These are phyloP conservation scores for Vitis hybrid DNA, from an alignment of 177 flowering plant species.

Conservation along the genomic window DNA sequence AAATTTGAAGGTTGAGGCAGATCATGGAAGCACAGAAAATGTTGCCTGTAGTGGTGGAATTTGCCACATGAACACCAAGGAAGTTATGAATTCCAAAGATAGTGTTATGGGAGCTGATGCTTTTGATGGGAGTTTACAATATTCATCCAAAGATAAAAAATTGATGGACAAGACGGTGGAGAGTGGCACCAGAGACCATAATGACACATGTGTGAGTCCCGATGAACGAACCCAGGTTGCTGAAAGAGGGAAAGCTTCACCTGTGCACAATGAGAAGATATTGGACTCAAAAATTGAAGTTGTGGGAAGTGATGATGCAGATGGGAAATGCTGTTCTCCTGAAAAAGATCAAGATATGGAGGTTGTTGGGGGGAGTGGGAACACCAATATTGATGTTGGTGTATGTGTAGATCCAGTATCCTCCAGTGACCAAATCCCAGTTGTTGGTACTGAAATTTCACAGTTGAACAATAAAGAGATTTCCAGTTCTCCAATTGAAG, in stretches of 20 bases:
- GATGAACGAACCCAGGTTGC: background rate
- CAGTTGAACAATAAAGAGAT: slow-evolving; percentile 1
- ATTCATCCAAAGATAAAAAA: too few species aligned
- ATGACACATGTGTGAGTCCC: background rate
- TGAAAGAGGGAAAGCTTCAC: background rate
- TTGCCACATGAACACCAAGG: too few species aligned
- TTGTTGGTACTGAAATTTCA: slow-evolving; percentile 10
- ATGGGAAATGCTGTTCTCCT: background rate
- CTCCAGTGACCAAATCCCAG: background rate
- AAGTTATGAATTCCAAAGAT: too few species aligned
- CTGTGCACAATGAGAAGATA: too few species aligned
- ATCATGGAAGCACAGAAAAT: slow-evolving; percentile 1
- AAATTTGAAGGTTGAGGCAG: slow-evolving; percentile 1
- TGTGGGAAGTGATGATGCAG: background rate
- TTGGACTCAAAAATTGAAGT: background rate
- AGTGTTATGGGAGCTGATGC: too few species aligned
- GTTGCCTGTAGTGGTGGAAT: too few species aligned
- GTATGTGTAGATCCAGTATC: slow-evolving; percentile 16
- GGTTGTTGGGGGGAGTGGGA: background rate
- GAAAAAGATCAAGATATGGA: background rate
- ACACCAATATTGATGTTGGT: background rate
- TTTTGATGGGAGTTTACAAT: too few species aligned
- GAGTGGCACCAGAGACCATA: too few species aligned
- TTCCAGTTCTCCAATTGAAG: slow-evolving; percentile 3
- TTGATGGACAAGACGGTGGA: too few species aligned